Evolutionary conservation across 441 rosid genomes (phyloP), one percentile per base, ranked within the genome.

Genomic region (Manihot esculenta): DNA sequence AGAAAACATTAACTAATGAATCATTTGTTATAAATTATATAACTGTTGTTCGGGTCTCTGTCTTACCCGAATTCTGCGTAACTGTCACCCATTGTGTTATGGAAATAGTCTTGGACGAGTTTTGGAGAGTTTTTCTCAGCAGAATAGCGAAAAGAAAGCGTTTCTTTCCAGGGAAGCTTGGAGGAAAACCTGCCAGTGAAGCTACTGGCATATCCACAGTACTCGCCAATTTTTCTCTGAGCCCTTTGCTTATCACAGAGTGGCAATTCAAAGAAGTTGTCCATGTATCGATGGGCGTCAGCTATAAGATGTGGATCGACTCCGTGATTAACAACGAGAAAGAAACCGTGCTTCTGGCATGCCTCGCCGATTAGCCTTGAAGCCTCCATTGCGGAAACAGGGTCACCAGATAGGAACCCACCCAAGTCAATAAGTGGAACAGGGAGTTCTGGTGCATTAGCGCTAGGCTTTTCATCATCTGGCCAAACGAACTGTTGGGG

Each of bases 161-260:
- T 95, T 70, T 95, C 99, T 68, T 95, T 95, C 99, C 99, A 95
- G 0, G 99, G 99, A 50, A 95, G 93, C 83, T 91, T 93, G 55
- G 90, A 80, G 70, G 88, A 82, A 79, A 95, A 95, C 64, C 99
- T 88, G n/a, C 94, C 86, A 7, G 97, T 89, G 86, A 95, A 95
- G 81, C 99, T 95, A 62, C 98, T 95, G 1, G 99, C 97, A 69
- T 95, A 95, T 45, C 99, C 99, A 70, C 92, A 86, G 75, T 80
- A 84, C 81, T 91, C 97, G 1, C 97, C 99, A 3, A 78, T 56
- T 80, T 87, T 87, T 75, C 98, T 88, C 78, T 82, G 78, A 70
- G 91, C 87, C 69, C 77, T 85, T 72, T 89, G 95, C 74, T 95
- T 95, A 24, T 87, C 89, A 2, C 60, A 23, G 44, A 95, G 92